Evolutionary conservation across 176 grass and related monocot species (phyloP).

Genomic region (Zoysia pacifica): DNA sequence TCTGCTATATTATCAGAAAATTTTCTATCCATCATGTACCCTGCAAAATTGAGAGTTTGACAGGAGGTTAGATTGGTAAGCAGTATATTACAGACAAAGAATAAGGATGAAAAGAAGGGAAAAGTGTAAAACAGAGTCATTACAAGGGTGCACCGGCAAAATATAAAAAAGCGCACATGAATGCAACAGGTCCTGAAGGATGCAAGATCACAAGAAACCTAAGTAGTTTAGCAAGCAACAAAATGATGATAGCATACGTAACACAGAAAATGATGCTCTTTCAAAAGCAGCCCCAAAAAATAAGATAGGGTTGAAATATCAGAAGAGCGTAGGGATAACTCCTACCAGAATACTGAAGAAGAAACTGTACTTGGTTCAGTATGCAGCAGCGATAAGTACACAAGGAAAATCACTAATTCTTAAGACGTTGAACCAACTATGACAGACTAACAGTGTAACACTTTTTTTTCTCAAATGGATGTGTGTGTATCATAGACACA

Average conservation of each 20-base stretch:
- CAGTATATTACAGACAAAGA: conserved; percentile 26
- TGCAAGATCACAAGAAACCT: neutral
- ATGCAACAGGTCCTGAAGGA: neutral
- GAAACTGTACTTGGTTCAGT: neutral
- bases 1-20: conserved; percentile 61
- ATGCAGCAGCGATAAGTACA: neutral
- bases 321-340: conserved; percentile 8
- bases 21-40: conserved; percentile 57
- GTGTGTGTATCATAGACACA: conserved; percentile 7
- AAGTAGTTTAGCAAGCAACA: neutral
- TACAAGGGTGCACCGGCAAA: conserved; percentile 19
- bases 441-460: neutral
- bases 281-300: conserved; percentile 12
- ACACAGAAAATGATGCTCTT: neutral
- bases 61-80: conserved; percentile 30
- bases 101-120: neutral
- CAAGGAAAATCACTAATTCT: conserved; percentile 15
- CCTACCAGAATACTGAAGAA: conserved; percentile 11
- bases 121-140: neutral
- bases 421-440: neutral
- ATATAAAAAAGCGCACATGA: neutral
- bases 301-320: neutral
- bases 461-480: neutral
- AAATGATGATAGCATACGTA: neutral
- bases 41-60: conserved; percentile 50